Conservation (phyloP, 441 rosid species). For the Erysimum cheiri region DNA sequence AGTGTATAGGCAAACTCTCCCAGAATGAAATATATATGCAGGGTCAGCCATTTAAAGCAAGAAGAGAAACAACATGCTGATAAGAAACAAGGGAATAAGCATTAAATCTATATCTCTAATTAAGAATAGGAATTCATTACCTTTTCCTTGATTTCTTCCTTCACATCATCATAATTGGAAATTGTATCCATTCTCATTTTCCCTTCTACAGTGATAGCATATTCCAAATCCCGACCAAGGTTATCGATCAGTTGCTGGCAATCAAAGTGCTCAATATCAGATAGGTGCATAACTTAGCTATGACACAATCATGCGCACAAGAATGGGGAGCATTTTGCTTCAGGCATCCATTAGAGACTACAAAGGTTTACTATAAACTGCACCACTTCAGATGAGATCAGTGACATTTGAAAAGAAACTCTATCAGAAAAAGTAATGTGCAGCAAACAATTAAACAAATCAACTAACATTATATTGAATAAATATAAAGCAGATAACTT, state of each 20-base stretch:
- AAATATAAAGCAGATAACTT: conserved; percentile 46
- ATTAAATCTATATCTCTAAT: conserved; percentile 32
- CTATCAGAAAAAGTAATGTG: conserved; percentile 16
- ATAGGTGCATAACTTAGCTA: conserved; percentile 21
- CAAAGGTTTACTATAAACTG: conserved; percentile 1
- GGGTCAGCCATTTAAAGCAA: conserved; percentile 32
- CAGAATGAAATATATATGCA: conserved; percentile 24
- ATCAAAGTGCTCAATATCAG: conserved; percentile 49
- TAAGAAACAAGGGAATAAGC: conserved; percentile 35
- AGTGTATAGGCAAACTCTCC: conserved; percentile 30
- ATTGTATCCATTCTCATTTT: conserved; percentile 88
- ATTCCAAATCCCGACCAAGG: conserved; percentile 96
- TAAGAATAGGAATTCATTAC: conserved; percentile 51
- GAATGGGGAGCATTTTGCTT: not conserved
- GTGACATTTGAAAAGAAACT: conserved; percentile 25
- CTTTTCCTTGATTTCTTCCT: conserved; percentile 78
- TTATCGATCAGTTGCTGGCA: conserved; percentile 88
- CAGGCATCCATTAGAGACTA: conserved; percentile 28
- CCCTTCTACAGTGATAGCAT: conserved; percentile 95
- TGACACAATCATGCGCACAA: not conserved
- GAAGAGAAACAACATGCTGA: conserved; percentile 25
- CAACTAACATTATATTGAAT: conserved; percentile 27
- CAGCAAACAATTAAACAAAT: conserved; percentile 13
- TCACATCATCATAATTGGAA: conserved; percentile 91
- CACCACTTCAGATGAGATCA: not conserved